Percentiles rank a stretch among this genome's conserved stretches.
These are phyloP conservation scores for Moesziomyces parantarcticus DNA, from an alignment of 1,284 basidiomycete genomes.

Conservation along the genomic window DNA sequence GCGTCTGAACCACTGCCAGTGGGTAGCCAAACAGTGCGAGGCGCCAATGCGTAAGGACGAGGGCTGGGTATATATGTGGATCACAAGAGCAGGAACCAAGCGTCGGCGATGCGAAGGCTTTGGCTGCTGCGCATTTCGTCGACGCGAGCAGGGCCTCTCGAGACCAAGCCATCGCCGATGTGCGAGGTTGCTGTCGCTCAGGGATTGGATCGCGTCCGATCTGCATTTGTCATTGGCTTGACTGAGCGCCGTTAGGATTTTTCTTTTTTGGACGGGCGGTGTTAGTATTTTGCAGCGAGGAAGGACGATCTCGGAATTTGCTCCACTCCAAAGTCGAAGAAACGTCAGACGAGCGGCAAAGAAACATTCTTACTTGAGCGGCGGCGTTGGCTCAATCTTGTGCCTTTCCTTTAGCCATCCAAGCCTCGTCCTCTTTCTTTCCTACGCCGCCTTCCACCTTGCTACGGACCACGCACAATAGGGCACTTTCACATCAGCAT, in stretches of 20 bases:
- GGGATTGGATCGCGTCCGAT: background rate
- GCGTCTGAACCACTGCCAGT: background rate
- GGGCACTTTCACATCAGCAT: too few relatives aligned
- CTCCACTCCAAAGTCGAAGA: background rate
- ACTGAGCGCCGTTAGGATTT: background rate
- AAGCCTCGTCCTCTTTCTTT: background rate
- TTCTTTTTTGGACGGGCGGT: background rate
- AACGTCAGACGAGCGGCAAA: background rate
- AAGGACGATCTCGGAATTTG: background rate
- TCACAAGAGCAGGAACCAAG: background rate
- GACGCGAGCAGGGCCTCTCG: background rate
- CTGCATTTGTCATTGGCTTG: background rate
- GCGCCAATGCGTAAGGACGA: background rate
- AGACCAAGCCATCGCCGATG: background rate
- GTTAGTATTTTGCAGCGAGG: background rate
- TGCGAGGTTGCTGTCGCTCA: too few relatives aligned
- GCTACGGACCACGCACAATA: too few relatives aligned
- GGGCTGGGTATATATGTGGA: background rate
- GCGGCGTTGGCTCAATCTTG: too few relatives aligned
- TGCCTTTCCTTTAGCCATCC: background rate
- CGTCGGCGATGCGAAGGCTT: background rate
- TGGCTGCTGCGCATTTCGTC: background rate
- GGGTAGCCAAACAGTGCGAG: background rate
- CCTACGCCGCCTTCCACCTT: background rate
- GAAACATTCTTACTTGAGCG: slow-evolving; percentile 1